Evolutionary conservation across 176 grass and related monocot species (phyloP).

Genomic region (Avena sativa): DNA sequence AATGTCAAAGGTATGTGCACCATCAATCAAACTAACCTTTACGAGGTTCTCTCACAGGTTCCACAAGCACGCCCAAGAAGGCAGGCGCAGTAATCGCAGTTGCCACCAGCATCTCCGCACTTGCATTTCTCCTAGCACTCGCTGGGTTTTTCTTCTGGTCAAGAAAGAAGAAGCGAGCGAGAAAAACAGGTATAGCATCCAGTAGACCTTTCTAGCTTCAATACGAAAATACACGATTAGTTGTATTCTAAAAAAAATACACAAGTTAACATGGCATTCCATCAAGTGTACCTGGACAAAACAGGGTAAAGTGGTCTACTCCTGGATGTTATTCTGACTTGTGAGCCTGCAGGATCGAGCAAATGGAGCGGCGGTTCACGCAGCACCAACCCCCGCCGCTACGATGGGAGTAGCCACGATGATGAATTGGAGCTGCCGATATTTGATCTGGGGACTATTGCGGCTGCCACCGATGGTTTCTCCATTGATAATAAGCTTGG

Average conservation of each 20-base stretch:
- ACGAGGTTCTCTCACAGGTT: not conserved
- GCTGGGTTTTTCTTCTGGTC: conserved; percentile 48
- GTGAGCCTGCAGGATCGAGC: conserved; percentile 37
- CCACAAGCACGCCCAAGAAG: conserved; percentile 38
- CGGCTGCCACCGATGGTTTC: conserved; percentile 65
- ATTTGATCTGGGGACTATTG: conserved; percentile 62
- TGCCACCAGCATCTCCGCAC: conserved; percentile 9
- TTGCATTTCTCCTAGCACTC: conserved; percentile 36
- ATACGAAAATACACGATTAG: not conserved
- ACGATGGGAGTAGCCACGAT: conserved; percentile 45
- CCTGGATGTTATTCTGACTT: not conserved
- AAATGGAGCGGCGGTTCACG: conserved; percentile 45
- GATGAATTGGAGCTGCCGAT: conserved; percentile 55
- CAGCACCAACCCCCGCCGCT: conserved; percentile 19
- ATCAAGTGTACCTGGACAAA: not conserved
- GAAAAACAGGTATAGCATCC: conserved; percentile 39
- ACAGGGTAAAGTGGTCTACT: not conserved
- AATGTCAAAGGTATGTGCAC: not conserved
- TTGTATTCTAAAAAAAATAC: not conserved
- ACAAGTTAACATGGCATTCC: not conserved
- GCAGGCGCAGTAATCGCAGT: not conserved
- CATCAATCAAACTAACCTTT: not conserved
- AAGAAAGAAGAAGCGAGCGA: conserved; percentile 41
- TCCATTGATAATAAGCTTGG: conserved; percentile 66
- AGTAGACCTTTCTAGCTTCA: not conserved